Evolutionary conservation across 116 monocot species (phyloP).

Genomic region (Zostera marina): DNA sequence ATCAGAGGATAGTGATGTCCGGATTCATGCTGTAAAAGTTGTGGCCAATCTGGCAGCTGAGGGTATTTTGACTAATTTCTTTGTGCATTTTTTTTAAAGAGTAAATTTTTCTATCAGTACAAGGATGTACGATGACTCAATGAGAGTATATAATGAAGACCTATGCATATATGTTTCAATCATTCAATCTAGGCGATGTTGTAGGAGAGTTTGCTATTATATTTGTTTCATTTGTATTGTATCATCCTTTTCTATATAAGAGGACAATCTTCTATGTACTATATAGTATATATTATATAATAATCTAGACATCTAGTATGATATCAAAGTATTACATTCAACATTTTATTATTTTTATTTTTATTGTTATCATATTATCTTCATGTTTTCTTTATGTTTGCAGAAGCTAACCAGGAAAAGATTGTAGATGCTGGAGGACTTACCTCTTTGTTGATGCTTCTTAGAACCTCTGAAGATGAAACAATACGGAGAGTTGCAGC

Average conservation of each 20-base stretch:
- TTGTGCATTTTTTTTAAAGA: too few relatives aligned
- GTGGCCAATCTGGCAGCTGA: conserved; percentile 97
- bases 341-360: neutral
- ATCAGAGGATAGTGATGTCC: conserved; percentile 88
- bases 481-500: conserved; percentile 89
- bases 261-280: too few relatives aligned
- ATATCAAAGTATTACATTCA: too few relatives aligned
- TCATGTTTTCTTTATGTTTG: neutral
- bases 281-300: too few relatives aligned
- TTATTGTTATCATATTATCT: neutral
- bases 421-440: conserved; percentile 96
- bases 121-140: too few relatives aligned
- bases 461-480: conserved; percentile 81
- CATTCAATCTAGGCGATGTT: too few relatives aligned
- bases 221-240: too few relatives aligned
- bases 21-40: conserved; percentile 92
- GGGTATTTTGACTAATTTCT: conserved; percentile 21
- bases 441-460: conserved; percentile 71
- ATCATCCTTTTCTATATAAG: too few relatives aligned
- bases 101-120: too few relatives aligned
- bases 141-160: too few relatives aligned
- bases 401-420: conserved; percentile 96
- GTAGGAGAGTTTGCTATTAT: too few relatives aligned
- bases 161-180: neutral
- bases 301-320: too few relatives aligned